A percentile compares a stretch with the other conserved stretches of the same genome.
phyloP scores from a whole-genome alignment of 2,329 filamentous ascomycete species.

The Trichoderma afroharzianum region DNA sequence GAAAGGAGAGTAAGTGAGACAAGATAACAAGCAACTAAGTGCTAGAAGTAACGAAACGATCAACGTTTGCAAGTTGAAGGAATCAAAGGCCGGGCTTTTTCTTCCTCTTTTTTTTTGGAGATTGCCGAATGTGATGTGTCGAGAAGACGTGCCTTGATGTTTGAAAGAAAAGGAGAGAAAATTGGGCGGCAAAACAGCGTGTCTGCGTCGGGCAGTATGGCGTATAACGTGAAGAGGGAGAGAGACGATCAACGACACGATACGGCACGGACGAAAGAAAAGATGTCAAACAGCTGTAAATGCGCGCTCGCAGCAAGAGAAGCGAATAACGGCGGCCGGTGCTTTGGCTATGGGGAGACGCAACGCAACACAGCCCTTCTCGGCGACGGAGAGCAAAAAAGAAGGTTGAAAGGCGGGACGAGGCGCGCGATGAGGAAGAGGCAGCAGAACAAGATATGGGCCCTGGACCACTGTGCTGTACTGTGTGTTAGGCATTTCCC shows the following conservation, averaged over 20 bases:
- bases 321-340: constrained; percentile 6
- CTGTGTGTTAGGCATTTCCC: too few species aligned
- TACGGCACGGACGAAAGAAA: not conserved
- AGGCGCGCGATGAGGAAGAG: not conserved
- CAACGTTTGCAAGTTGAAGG: constrained; percentile 13
- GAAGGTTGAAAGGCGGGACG: not conserved
- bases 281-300: not conserved
- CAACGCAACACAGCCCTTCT: constrained; percentile 11
- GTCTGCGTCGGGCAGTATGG: not conserved
- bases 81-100: not conserved
- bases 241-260: not conserved
- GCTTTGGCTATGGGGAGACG: not conserved
- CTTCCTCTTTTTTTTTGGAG: too few species aligned
- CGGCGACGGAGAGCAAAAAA: constrained; percentile 7
- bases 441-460: not conserved
- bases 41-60: not conserved
- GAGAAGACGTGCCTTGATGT: not conserved
- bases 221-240: not conserved
- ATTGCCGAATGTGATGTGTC: not conserved
- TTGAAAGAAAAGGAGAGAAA: constrained; percentile 12
- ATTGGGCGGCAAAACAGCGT: not conserved
- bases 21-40: not conserved
- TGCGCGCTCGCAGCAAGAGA: constrained; percentile 6
- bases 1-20: not conserved
- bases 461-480: not conserved